Conservation (phyloP, 2,329 filamentous ascomycete species). For the Stachybotrys elegans region DNA sequence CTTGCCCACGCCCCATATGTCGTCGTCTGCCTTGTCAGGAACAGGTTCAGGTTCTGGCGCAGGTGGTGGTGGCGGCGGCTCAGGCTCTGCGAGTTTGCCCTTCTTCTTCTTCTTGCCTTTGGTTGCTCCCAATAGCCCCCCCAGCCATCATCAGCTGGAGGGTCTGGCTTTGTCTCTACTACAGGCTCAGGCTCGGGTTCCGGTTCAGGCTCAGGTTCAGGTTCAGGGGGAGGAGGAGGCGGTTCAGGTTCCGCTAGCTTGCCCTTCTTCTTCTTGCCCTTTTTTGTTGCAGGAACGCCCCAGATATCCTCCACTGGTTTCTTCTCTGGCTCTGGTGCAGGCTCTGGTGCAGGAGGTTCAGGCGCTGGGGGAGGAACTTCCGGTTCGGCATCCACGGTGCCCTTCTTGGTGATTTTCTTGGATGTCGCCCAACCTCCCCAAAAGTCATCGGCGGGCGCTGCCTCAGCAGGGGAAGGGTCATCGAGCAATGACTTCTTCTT, state of each 20-base stretch:
- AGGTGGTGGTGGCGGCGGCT: constrained; percentile 3
- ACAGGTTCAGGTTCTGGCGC: constrained; percentile 16
- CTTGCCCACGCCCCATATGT: constrained; percentile 22
- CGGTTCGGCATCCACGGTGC: constrained; percentile 6
- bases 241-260: constrained; percentile 16
- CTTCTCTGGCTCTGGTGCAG: constrained; percentile 18
- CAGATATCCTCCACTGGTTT: constrained; percentile 14
- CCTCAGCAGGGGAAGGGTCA: constrained; percentile 15
- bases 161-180: constrained; percentile 3
- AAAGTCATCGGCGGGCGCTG: constrained; percentile 11
- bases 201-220: constrained; percentile 19
- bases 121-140: constrained; percentile 22
- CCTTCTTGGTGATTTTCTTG: constrained; percentile 18
- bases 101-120: constrained; percentile 24
- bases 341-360: constrained; percentile 12
- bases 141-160: constrained; percentile 18
- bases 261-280: constrained; percentile 26
- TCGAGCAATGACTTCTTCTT: constrained; percentile 20
- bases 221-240: constrained; percentile 9
- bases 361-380: background rate
- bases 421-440: constrained; percentile 11
- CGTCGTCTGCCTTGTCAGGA: constrained; percentile 12
- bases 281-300: constrained; percentile 19
- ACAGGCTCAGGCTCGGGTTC: constrained; percentile 9
- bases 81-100: constrained; percentile 2